Conservation (phyloP, 495 filamentous ascomycete genomes). For the Parachaetomium inaequale region DNA sequence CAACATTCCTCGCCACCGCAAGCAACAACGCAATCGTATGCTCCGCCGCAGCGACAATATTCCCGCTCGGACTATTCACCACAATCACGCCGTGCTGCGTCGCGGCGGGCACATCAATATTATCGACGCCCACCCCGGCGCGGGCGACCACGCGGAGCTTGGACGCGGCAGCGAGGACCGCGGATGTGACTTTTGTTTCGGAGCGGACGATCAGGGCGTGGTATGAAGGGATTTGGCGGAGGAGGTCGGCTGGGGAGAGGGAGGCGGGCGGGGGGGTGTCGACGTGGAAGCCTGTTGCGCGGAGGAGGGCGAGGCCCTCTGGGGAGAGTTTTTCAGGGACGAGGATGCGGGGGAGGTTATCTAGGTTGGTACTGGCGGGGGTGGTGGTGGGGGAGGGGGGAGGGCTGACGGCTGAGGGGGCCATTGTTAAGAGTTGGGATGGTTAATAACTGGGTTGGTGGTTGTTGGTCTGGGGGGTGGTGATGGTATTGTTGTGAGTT, state of each 20-base stretch:
- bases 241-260: constrained; percentile 53
- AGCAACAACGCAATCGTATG: constrained; percentile 66
- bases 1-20: constrained; percentile 62
- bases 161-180: constrained; percentile 54
- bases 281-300: constrained; percentile 51
- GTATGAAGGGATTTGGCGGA: constrained; percentile 57
- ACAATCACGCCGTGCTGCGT: constrained; percentile 66
- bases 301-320: constrained; percentile 62
- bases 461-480: background rate
- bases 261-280: constrained; percentile 54
- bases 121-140: constrained; percentile 73
- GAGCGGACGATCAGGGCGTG: constrained; percentile 68
- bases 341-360: constrained; percentile 54
- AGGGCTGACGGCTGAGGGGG: constrained; percentile 33
- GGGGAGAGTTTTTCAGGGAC: constrained; percentile 71
- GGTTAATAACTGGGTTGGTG: background rate
- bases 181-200: constrained; percentile 65
- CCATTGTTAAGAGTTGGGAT: constrained; percentile 26
- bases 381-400: constrained; percentile 12
- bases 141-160: constrained; percentile 68
- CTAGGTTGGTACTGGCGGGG: too few relatives aligned
- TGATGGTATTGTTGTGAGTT: background rate
- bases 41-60: constrained; percentile 67
- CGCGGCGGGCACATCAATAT: constrained; percentile 65
- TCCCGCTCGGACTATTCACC: constrained; percentile 65